Base-by-base conservation (phyloP, 1,139 yeast genomes). In the Pichia sp. region DNA sequence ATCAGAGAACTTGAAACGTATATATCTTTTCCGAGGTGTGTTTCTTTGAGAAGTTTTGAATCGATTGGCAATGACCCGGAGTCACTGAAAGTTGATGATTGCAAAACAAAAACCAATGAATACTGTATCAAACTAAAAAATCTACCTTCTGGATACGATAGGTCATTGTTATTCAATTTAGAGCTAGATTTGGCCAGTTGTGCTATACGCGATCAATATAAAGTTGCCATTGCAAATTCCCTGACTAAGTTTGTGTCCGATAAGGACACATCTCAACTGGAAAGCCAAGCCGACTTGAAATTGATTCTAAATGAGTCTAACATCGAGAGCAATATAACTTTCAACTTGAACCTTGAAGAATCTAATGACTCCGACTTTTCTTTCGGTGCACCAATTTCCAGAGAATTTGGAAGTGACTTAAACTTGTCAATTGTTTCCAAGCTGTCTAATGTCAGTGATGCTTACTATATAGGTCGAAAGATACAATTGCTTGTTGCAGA, bases 401-500 rank as follows among this genome's bases (percentile, higher is more conserved):
- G 14, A 29, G 12, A 20, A 1, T 8, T n/a, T 17, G 20, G 44
- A 33, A 27, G 20, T 47, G 30, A 44, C 9, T 10, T 56, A 8
- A 62, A 59, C 30, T 49, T 64, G 30, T 57, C 67, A 1, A 63
- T 65, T 34, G 55, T 61, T 27, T 60, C 69, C 10, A 72, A 73
- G 9, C 58, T 73, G 24, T 68, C 76, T 1, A 65, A 70, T 3
- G 60, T 67, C 42, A 66, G 69, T 49, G 75, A 75, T 58, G 68
- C 69, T 2, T 54, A 65, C 0, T 68, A 66, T 55, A 69, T 72
- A 1, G 68, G 70, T 58, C 64, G 75, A 46, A 70, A 70, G 51
- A 68, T 73, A 4, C 78, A 75, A 55, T 55, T 72, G 29, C 54
- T 69, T 7, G 63, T 74, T 6, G 59, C 70, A 4, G 60, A 67